Base-by-base conservation (phyloP, 2,329 filamentous ascomycete genomes). In the Ophiostoma pallidulum region DNA sequence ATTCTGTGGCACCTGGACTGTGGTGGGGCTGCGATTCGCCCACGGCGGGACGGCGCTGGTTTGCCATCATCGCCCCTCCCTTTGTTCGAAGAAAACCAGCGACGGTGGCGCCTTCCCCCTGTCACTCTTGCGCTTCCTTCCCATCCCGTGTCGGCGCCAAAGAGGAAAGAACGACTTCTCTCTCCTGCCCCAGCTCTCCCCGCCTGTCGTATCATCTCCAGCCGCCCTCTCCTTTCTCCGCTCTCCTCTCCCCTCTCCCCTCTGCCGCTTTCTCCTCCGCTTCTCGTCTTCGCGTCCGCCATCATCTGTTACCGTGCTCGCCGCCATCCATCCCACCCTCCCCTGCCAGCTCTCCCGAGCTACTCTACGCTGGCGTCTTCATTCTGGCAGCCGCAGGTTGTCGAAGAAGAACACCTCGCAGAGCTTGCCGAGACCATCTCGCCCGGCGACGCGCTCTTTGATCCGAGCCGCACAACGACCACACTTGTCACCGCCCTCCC, bases 401-500 rank as follows among this genome's bases (percentile, higher is more conserved):
- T 48, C 51, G 51, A 53, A 51, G 48, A 49, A 45, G 36, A 36
- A 31, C 24, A 20, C n/a, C 45, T 29, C 45, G 41, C 43, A 14
- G 47, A 44, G 8, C 50, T 56, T 20, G 38, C 41, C 42, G 47
- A 51, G 24, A 63, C 64, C 48, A 57, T 55, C 49, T 67, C 68
- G 9, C 63, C 64, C 18, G 63, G 63, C 40, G 61, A 60, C 46
- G 53, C 70, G 40, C 60, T 72, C 10, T 73, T 70, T 51, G 61
- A 67, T 51, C 60, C 58, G 7, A 54, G 53, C 52, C 37, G 29
- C 33, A 48, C 48, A 4, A 53, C 51, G 4, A 59, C 61, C 53
- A 66, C 64, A 4, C 47, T 53, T 22, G 19, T 40, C 10, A 48
- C 37, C 24, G 42, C 16, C 28, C 22, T 38, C 10, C n/a, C 46